These are phyloP conservation scores for Pythium phragmiticola DNA, from an alignment of 352 stramenopile species.

Conservation along the genomic window DNA sequence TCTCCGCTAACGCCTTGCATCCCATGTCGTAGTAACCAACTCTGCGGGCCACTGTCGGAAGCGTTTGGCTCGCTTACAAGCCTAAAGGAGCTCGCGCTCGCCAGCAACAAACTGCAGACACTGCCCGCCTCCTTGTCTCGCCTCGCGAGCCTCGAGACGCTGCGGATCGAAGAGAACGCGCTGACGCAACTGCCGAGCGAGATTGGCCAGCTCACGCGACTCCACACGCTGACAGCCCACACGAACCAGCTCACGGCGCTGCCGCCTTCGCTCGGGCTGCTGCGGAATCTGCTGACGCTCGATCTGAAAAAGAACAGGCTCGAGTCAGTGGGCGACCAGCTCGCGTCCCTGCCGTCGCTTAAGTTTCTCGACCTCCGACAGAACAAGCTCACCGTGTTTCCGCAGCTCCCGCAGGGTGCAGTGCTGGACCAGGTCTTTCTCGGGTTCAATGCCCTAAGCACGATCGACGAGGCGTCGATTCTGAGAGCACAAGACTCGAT, in stretches of 20 bases:
- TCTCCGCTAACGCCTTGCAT: constrained; percentile 4
- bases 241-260: constrained; percentile 59
- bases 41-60: constrained; percentile 54
- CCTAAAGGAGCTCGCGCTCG: constrained; percentile 65
- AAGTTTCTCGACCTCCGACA: constrained; percentile 77
- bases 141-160: constrained; percentile 50
- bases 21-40: constrained; percentile 48
- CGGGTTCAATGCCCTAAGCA: constrained; percentile 66
- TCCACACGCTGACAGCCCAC: constrained; percentile 60
- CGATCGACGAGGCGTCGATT: constrained; percentile 58
- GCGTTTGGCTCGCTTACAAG: constrained; percentile 43
- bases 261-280: constrained; percentile 39
- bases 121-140: constrained; percentile 51
- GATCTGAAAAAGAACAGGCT: constrained; percentile 81
- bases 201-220: constrained; percentile 53
- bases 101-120: constrained; percentile 56
- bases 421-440: constrained; percentile 75
- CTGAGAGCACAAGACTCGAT: constrained; percentile 62
- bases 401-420: constrained; percentile 51
- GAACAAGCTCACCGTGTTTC: constrained; percentile 66
- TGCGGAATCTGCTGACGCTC: constrained; percentile 60
- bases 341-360: constrained; percentile 42
- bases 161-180: constrained; percentile 67
- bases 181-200: constrained; percentile 41
- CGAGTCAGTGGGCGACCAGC: constrained; percentile 40